Conservation (phyloP, 2,329 filamentous ascomycete genomes). For the Cladophialophora yegresii region DNA sequence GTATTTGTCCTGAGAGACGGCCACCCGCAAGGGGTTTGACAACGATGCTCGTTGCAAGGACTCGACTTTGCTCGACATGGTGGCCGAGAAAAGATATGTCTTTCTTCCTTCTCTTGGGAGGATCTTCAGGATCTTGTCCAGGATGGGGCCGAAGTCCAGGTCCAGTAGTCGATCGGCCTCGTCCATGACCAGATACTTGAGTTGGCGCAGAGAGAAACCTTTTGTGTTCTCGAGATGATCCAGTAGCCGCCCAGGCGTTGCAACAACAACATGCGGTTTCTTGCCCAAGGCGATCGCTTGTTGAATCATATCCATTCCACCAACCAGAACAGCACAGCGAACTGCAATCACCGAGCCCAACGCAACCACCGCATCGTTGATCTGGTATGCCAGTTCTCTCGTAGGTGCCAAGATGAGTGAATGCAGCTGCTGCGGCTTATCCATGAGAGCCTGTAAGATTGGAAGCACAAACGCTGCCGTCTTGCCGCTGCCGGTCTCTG, state of each 20-base stretch:
- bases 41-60: constrained; percentile 86
- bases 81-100: constrained; percentile 91
- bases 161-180: constrained; percentile 91
- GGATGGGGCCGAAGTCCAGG: constrained; percentile 87
- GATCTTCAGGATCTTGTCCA: constrained; percentile 91
- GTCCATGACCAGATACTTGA: constrained; percentile 92
- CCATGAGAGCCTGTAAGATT: constrained; percentile 86
- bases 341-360: constrained; percentile 87
- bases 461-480: constrained; percentile 93
- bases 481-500: constrained; percentile 94
- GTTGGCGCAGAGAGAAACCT: constrained; percentile 77
- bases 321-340: constrained; percentile 80
- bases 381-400: constrained; percentile 89
- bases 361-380: constrained; percentile 82
- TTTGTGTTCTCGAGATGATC: constrained; percentile 97
- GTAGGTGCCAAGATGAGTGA: constrained; percentile 91
- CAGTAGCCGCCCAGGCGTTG: constrained; percentile 82
- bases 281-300: constrained; percentile 92
- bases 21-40: constrained; percentile 78
- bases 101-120: constrained; percentile 71
- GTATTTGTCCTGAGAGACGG: constrained; percentile 79
- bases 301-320: constrained; percentile 92
- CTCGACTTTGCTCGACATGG: constrained; percentile 91
- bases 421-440: constrained; percentile 81
- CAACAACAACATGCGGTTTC: constrained; percentile 90